Conservation (phyloP, 257 asterid species). For the Catharanthus roseus region DNA sequence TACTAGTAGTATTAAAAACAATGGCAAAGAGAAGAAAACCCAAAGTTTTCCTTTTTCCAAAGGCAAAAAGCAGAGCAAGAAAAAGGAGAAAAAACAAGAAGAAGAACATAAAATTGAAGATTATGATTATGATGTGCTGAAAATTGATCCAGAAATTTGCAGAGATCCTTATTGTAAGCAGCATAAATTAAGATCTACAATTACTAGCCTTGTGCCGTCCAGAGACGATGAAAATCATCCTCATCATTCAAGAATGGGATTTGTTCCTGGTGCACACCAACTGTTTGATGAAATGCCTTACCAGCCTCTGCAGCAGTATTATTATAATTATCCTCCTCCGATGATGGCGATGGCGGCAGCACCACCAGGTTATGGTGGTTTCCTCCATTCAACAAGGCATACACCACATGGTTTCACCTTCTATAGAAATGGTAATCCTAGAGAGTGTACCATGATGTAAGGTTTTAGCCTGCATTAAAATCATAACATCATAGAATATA, state of each 20-base stretch:
- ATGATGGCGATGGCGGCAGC: neutral
- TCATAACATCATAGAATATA: neutral
- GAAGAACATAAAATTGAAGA: constrained; percentile 3
- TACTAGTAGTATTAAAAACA: neutral
- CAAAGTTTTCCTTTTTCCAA: neutral
- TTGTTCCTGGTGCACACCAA: neutral
- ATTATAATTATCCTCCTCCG: neutral
- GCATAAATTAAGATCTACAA: neutral
- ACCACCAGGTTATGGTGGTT: neutral
- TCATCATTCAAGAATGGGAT: neutral
- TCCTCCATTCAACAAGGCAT: neutral
- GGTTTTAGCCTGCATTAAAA: neutral
- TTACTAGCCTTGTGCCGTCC: neutral
- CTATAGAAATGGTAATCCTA: neutral
- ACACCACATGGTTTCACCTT: neutral
- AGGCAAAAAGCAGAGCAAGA: neutral
- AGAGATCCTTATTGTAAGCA: constrained; percentile 7
- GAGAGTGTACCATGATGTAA: neutral
- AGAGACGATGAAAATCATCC: constrained; percentile 6
- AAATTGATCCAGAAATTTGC: neutral
- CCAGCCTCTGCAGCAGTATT: neutral
- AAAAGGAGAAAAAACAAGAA: neutral
- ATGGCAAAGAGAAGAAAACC: neutral
- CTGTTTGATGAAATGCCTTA: neutral
- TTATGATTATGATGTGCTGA: neutral